Evolutionary conservation across 345 rosid genomes (phyloP).

Genomic region (Balakata baccata): DNA sequence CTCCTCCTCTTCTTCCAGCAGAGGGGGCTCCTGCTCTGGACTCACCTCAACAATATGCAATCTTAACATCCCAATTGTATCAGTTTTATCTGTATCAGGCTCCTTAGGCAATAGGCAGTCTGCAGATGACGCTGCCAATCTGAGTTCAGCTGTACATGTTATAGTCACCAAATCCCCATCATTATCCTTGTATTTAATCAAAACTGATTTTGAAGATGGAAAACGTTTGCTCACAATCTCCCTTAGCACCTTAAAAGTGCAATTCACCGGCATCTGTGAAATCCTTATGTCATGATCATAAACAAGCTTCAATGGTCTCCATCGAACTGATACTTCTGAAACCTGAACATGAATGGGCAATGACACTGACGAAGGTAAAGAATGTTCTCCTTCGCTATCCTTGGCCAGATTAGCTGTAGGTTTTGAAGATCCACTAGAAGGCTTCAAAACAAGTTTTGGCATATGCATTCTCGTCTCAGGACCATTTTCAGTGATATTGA

Average conservation of each 20-base stretch:
- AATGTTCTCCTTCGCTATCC: conserved; percentile 34
- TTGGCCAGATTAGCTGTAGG: conserved; percentile 23
- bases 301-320: conserved; percentile 84
- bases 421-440: conserved; percentile 47
- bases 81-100: conserved; percentile 52
- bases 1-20: conserved; percentile 73
- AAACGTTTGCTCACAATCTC: conserved; percentile 75
- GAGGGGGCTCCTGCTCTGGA: conserved; percentile 84
- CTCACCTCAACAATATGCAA: conserved; percentile 86
- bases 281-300: conserved; percentile 91
- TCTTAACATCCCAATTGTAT: conserved; percentile 66
- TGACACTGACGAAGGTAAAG: conserved; percentile 26
- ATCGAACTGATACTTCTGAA: conserved; percentile 39
- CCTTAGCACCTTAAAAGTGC: conserved; percentile 69
- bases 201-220: conserved; percentile 78
- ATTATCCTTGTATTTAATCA: conserved; percentile 79
- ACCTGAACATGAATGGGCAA: conserved; percentile 21
- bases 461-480: conserved; percentile 43
- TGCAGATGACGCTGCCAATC: conserved; percentile 63
- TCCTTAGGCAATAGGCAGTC: conserved; percentile 55
- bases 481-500: conserved; percentile 52
- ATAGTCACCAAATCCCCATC: conserved; percentile 95
- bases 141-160: conserved; percentile 72
- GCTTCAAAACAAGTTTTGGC: conserved; percentile 60
- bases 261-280: conserved; percentile 79